Conservation (phyloP, 2,329 filamentous ascomycete genomes). For the Fusarium sp. region DNA sequence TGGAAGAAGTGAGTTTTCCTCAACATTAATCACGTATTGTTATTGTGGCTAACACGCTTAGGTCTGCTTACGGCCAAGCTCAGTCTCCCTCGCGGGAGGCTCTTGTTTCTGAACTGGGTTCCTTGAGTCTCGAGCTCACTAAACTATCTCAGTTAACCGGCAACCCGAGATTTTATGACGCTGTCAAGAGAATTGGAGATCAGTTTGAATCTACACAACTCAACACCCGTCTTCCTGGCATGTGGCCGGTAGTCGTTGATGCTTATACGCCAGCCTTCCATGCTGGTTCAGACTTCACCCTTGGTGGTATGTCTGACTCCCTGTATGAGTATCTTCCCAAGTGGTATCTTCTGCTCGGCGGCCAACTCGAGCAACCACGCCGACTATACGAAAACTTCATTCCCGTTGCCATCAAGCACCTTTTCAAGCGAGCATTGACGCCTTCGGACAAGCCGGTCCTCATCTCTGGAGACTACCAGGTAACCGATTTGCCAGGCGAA, state of each 20-base stretch:
- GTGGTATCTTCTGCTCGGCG: conserved; percentile 72
- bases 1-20: conserved; percentile 40
- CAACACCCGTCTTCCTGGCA: conserved; percentile 65
- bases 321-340: conserved; percentile 74
- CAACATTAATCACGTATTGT: not conserved
- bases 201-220: conserved; percentile 62
- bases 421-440: conserved; percentile 75
- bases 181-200: conserved; percentile 65
- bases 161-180: conserved; percentile 69
- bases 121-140: conserved; percentile 69
- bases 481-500: conserved; percentile 36
- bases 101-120: conserved; percentile 53
- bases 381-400: conserved; percentile 51
- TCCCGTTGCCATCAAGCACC: conserved; percentile 60
- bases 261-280: conserved; percentile 41
- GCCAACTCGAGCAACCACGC: conserved; percentile 50
- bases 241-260: conserved; percentile 69
- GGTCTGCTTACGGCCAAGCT: conserved; percentile 37
- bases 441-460: conserved; percentile 67
- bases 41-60: conserved; percentile 22
- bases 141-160: conserved; percentile 71
- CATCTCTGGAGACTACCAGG: conserved; percentile 64
- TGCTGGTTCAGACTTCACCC: conserved; percentile 57
- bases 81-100: conserved; percentile 36
- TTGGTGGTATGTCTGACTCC: conserved; percentile 66